Evolutionary conservation across 352 stramenopile species (phyloP).

Genomic region (Phytophthora vignae): DNA sequence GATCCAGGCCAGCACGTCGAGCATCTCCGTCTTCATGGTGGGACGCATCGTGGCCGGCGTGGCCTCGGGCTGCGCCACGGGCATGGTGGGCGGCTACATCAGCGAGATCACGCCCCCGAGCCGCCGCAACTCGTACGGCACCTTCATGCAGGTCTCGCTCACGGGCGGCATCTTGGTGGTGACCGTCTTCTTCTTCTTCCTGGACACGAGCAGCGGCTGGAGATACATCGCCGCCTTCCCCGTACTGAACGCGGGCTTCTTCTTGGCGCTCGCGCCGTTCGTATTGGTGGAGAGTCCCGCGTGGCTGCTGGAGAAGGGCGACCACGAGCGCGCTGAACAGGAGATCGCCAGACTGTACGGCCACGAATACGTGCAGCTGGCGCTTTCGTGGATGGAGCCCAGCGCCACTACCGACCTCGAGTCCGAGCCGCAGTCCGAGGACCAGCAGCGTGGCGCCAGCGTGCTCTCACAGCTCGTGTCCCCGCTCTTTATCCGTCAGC

Average conservation of each 20-base stretch:
- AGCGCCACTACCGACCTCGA: constrained; percentile 18
- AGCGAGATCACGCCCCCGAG: constrained; percentile 51
- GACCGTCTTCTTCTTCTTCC: constrained; percentile 49
- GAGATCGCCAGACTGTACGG: constrained; percentile 42
- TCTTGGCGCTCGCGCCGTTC: constrained; percentile 36
- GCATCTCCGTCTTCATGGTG: constrained; percentile 43
- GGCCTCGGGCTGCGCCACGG: constrained; percentile 45
- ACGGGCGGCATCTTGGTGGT: constrained; percentile 47
- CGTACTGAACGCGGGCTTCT: constrained; percentile 35
- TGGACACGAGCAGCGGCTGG: constrained; percentile 33
- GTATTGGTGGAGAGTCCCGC: constrained; percentile 48
- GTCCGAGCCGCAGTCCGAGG: constrained; percentile 1
- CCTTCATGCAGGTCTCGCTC: constrained; percentile 54
- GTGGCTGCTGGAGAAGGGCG: constrained; percentile 50
- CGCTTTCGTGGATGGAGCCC: constrained; percentile 39
- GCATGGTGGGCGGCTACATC: constrained; percentile 45
- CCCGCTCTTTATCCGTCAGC: constrained; percentile 43
- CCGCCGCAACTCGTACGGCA: constrained; percentile 41
- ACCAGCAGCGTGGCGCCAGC: constrained; percentile 17
- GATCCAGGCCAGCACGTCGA: constrained; percentile 44
- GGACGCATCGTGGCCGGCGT: constrained; percentile 50
- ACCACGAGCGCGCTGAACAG: constrained; percentile 24
- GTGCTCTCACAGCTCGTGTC: constrained; percentile 21
- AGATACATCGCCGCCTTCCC: constrained; percentile 47
- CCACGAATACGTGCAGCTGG: constrained; percentile 25